Percentiles rank a stretch among this genome's conserved stretches.
Evolutionary conservation across 768 basidiomycete species (phyloP).

Genomic region (Amanita molliuscula): DNA sequence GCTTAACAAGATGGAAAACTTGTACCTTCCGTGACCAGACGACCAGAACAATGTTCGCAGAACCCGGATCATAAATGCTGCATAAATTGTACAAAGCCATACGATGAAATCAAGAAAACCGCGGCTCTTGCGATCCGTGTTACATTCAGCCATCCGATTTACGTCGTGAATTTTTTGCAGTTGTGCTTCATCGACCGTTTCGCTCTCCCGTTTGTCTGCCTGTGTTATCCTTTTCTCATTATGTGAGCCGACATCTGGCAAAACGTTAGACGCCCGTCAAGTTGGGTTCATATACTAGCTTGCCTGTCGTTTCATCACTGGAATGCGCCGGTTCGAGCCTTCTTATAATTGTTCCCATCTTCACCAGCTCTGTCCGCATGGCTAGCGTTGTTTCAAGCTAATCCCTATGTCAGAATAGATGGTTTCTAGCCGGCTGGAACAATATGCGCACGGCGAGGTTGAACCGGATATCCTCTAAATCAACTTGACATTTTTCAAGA

Average conservation of each 20-base stretch:
- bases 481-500: background rate
- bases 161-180: background rate
- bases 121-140: background rate
- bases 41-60: background rate
- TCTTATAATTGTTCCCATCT: background rate
- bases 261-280: background rate
- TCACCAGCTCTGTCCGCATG: background rate
- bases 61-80: background rate
- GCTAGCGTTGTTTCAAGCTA: slow-evolving; percentile 1
- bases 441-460: background rate
- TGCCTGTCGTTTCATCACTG: background rate
- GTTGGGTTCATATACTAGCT: background rate
- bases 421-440: background rate
- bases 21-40: background rate
- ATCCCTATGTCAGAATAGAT: background rate
- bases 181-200: background rate
- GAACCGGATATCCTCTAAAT: background rate
- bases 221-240: background rate
- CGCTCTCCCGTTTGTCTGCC: background rate
- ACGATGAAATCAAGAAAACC: background rate
- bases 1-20: no score
- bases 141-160: background rate
- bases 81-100: background rate
- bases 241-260: background rate
- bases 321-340: background rate